These are phyloP conservation scores for Leptodermis oblonga DNA, from an alignment of 257 asterid species.

Conservation along the genomic window DNA sequence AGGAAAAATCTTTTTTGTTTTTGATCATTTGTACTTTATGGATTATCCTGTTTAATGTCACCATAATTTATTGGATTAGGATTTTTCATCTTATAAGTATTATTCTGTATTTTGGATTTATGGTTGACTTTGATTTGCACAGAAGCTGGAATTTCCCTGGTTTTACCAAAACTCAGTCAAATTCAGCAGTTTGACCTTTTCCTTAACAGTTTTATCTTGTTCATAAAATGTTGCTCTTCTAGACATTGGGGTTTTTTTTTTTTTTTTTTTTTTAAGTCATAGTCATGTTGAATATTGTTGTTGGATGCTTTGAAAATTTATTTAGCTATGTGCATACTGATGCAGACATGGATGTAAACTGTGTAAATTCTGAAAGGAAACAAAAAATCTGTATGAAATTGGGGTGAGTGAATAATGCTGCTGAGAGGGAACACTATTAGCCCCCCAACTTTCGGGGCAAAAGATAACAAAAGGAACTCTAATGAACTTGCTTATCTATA, in stretches of 20 bases:
- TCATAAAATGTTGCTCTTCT: background rate
- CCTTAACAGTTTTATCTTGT: background rate
- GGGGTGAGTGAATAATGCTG: background rate
- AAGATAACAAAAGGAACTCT: background rate
- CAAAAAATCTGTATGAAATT: background rate
- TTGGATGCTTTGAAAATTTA: constrained; percentile 5
- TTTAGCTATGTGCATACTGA: background rate
- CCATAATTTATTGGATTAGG: background rate
- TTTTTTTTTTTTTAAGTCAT: background rate
- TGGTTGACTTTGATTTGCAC: constrained; percentile 1
- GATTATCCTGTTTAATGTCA: background rate
- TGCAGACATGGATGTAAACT: background rate
- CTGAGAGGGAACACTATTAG: background rate
- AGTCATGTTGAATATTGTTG: background rate
- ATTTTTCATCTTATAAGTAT: background rate
- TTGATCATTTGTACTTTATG: background rate
- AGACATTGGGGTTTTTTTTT: background rate
- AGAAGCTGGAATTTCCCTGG: background rate
- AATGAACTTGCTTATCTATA: background rate
- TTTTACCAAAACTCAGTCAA: constrained; percentile 2
- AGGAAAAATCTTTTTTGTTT: background rate
- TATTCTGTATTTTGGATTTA: constrained; percentile 4
- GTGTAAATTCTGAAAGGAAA: background rate
- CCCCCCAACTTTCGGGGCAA: too few relatives aligned
- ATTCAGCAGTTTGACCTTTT: constrained; percentile 14